Percentiles rank a stretch among this genome's conserved stretches.
Conservation (phyloP, 805 yeast genomes). For the Vanderwaltozyma verrucispora region DNA sequence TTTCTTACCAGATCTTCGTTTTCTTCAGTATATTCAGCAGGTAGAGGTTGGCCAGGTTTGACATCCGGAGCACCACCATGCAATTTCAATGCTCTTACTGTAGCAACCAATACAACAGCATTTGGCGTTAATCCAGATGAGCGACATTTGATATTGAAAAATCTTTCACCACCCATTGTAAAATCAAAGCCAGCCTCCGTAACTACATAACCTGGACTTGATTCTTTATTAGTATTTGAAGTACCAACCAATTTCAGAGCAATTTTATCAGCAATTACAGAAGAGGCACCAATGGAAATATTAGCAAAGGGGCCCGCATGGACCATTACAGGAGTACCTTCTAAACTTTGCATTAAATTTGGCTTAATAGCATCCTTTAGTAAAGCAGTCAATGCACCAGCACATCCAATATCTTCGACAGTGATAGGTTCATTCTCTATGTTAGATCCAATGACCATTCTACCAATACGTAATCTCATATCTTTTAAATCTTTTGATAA, state of each 20-base stretch:
- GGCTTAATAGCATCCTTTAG: constrained; percentile 96
- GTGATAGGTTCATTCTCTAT: constrained; percentile 72
- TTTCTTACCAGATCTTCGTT: constrained; percentile 64
- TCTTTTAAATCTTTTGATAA: constrained; percentile 68
- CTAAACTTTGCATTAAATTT: constrained; percentile 91
- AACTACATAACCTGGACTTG: constrained; percentile 71
- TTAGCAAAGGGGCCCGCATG: constrained; percentile 99
- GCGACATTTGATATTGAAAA: constrained; percentile 91
- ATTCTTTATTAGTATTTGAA: constrained; percentile 28
- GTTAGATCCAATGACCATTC: constrained; percentile 80
- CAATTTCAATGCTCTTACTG: constrained; percentile 90
- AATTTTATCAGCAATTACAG: constrained; percentile 85
- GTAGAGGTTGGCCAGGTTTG: constrained; percentile 83
- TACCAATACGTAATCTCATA: constrained; percentile 80
- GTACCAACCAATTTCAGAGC: constrained; percentile 84
- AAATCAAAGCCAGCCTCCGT: constrained; percentile 99
- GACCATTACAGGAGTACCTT: constrained; percentile 95
- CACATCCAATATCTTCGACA: constrained; percentile 89
- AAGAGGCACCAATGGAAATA: constrained; percentile 93
- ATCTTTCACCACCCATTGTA: constrained; percentile 99
- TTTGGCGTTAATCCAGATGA: constrained; percentile 83
- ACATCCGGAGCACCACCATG: constrained; percentile 98
- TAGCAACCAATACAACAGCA: constrained; percentile 87
- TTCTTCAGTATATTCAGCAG: constrained; percentile 71
- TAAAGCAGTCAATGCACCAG: constrained; percentile 91